Percentiles rank a stretch among this genome's conserved stretches.
phyloP scores from a whole-genome alignment of 2,329 filamentous ascomycete genomes.

The Diplodia scrobiculata region DNA sequence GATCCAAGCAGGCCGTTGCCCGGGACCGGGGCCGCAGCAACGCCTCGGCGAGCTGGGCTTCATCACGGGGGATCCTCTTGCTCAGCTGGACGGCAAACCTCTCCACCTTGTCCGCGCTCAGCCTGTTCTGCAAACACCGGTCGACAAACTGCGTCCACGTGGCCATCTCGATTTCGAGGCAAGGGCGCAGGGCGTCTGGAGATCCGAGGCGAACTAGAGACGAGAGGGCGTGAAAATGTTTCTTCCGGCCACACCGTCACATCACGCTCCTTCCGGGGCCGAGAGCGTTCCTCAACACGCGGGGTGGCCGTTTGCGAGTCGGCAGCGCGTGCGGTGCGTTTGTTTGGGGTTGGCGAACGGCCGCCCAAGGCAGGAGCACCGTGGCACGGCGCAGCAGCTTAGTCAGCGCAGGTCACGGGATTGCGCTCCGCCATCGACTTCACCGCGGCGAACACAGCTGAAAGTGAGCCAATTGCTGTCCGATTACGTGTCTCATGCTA shows the following conservation, averaged over 20 bases:
- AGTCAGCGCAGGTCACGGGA: conserved; percentile 23
- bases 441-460: background rate
- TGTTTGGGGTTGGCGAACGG: conserved; percentile 19
- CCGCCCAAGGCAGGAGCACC: background rate
- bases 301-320: background rate
- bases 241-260: conserved; percentile 17
- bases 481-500: conserved; percentile 5
- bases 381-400: conserved; percentile 10
- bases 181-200: conserved; percentile 23
- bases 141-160: conserved; percentile 37
- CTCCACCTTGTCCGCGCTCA: conserved; percentile 41
- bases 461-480: conserved; percentile 7
- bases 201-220: conserved; percentile 12
- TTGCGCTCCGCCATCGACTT: background rate
- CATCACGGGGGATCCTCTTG: conserved; percentile 41
- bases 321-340: background rate
- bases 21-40: conserved; percentile 40
- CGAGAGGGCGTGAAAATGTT: conserved; percentile 11
- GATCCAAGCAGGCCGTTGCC: conserved; percentile 39
- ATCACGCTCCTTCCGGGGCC: conserved; percentile 11
- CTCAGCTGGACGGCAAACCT: conserved; percentile 40
- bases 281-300: background rate
- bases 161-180: conserved; percentile 22
- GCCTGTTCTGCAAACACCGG: conserved; percentile 40
- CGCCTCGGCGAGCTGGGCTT: conserved; percentile 42